Evolutionary conservation across 2,329 filamentous ascomycete genomes (phyloP), one percentile per base, ranked within the genome.

Genomic region (Stromatinia cepivora): DNA sequence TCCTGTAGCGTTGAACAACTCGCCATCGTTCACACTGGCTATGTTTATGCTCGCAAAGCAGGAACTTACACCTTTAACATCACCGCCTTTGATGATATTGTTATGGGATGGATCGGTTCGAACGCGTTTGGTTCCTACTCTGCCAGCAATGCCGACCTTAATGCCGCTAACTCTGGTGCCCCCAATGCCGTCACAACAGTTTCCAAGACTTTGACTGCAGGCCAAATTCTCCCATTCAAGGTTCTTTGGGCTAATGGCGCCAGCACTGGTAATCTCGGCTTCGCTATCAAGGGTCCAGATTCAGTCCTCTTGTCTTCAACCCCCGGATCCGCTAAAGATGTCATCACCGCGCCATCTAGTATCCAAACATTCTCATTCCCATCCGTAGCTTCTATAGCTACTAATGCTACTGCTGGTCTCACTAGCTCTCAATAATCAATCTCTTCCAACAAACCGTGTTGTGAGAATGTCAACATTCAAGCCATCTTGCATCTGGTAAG

Each of bases 21-120:
- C 22, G 56, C 56, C 34, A 58, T 58, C n/a, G 56, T 58, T 8
- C 56, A 58, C 34, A 58, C 34, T 25, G 56, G 56, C 22, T 58
- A 39, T 15, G 20, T 58, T 2, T 42, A 58, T 58, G 56, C 56
- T 34, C 56, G 56, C 9, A 39, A 58, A 42, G 31, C 56, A 39
- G 56, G 56, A 42, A 58, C 34, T 42, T 58, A 58, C 3, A 58
- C 56, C 10, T 58, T 58, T 22, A 39, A 34, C 9, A 58, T 58
- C 10, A 58, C 31, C 17, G 10, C 20, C 9, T 36, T 20, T 25
- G 34, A 58, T 13, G 34, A 58, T 15, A 36, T 58, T 58, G 56
- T 58, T n/a, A 36, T 58, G 31, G 56, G 56, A 39, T 58, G 56
- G 56, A 58, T 58, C 11, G 56, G 56, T 10, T 42, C 56, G 11